A percentile compares a stretch with the other conserved stretches of the same genome.
phyloP scores from a whole-genome alignment of 805 yeast species.

The Candida pseudofarinosa region DNA sequence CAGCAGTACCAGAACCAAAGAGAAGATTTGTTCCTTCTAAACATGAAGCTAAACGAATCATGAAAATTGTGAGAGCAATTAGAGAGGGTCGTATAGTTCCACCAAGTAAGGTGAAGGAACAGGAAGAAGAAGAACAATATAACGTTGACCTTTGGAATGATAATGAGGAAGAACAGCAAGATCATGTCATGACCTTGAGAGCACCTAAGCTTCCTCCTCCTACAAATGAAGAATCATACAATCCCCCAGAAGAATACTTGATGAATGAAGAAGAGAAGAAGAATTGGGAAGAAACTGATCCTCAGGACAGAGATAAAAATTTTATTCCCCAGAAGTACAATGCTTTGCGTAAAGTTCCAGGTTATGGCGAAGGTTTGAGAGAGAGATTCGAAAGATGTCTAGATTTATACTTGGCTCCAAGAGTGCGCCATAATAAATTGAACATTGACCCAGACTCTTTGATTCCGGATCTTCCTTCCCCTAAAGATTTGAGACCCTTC shows the following conservation, averaged over 20 bases:
- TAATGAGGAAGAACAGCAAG: constrained; percentile 46
- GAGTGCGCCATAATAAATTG: constrained; percentile 85
- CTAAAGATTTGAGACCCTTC: constrained; percentile 94
- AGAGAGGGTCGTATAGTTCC: constrained; percentile 93
- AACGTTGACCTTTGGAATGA: constrained; percentile 84
- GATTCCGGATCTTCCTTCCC: constrained; percentile 94
- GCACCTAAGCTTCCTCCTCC: constrained; percentile 98
- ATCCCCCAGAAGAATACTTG: constrained; percentile 95
- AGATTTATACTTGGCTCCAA: constrained; percentile 92
- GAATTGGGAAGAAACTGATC: constrained; percentile 66
- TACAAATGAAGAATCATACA: constrained; percentile 91
- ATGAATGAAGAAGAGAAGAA: constrained; percentile 72
- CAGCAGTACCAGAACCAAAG: constrained; percentile 95
- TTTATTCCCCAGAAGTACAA: constrained; percentile 78
- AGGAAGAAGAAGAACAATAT: constrained; percentile 45
- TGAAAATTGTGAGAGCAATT: constrained; percentile 95
- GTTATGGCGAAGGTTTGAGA: constrained; percentile 77
- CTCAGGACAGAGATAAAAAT: constrained; percentile 72
- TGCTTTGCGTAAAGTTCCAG: constrained; percentile 89
- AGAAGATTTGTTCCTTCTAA: constrained; percentile 95
- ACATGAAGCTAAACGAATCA: constrained; percentile 91
- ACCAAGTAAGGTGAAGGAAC: constrained; percentile 53
- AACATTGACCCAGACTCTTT: constrained; percentile 94
- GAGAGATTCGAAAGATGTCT: constrained; percentile 92
- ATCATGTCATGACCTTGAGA: constrained; percentile 85